Evolutionary conservation across 805 yeast species (phyloP).

Genomic region (Yamadazyma tumulicola): DNA sequence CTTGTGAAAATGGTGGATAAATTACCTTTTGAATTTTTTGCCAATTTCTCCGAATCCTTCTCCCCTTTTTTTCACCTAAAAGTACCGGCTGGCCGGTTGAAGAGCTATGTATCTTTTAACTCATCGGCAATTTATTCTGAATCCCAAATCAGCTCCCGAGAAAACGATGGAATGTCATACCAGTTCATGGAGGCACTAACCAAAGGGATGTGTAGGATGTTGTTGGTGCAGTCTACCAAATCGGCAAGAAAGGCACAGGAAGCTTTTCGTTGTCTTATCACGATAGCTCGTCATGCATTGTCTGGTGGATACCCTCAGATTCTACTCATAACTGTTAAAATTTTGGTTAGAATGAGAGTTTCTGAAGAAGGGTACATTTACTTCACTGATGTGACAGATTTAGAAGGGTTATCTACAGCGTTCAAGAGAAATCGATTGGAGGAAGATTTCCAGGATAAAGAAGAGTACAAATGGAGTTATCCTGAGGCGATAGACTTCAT

Average conservation of each 20-base stretch:
- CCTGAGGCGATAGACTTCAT: slow-evolving; percentile 56
- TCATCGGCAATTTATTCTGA: slow-evolving; percentile 18
- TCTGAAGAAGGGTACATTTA: slow-evolving; percentile 44
- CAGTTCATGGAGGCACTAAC: slow-evolving; percentile 17
- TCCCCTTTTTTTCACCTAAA: slow-evolving; percentile 12
- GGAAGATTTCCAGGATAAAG: slow-evolving; percentile 17
- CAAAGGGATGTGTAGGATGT: slow-evolving; percentile 22
- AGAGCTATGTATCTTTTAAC: slow-evolving; percentile 24
- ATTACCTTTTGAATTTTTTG: slow-evolving; percentile 6
- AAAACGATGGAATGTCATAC: slow-evolving; percentile 6
- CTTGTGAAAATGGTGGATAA: slow-evolving; percentile 15
- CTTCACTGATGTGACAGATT: slow-evolving; percentile 53
- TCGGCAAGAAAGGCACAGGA: slow-evolving; percentile 25
- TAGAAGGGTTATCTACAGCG: slow-evolving; percentile 63
- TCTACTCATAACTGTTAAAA: slow-evolving; percentile 47
- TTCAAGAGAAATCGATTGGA: slow-evolving; percentile 47
- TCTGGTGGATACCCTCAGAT: slow-evolving; percentile 29
- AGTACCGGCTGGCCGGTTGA: slow-evolving; percentile 16
- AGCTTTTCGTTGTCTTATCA: slow-evolving; percentile 28
- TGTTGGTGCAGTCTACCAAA: slow-evolving; percentile 20
- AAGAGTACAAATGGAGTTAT: slow-evolving; percentile 47
- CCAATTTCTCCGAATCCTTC: slow-evolving; percentile 9
- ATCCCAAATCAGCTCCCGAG: slow-evolving; percentile 3
- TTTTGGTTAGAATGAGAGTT: slow-evolving; percentile 53
- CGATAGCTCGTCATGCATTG: slow-evolving; percentile 35